phyloP scores from a whole-genome alignment of 2,329 filamentous ascomycete species.

The Pseudogymnoascus sp. region DNA sequence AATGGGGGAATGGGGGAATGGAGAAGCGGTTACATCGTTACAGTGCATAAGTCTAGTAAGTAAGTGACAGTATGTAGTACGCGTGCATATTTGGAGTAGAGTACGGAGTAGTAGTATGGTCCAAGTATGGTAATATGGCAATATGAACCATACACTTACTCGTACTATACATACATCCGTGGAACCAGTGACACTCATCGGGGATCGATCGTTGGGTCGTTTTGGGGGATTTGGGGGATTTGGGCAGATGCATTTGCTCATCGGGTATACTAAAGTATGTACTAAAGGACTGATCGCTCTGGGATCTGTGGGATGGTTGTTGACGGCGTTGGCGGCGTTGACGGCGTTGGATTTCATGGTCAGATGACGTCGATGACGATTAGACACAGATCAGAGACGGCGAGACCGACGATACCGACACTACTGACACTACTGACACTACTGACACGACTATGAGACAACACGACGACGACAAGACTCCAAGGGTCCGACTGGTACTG shows the following conservation, averaged over 20 bases:
- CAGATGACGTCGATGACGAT: constrained; percentile 8
- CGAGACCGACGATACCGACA: neutral
- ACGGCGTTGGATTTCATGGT: neutral
- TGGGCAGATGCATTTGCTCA: neutral
- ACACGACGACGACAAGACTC: neutral
- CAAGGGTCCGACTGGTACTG: neutral
- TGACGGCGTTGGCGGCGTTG: neutral
- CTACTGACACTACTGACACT: neutral
- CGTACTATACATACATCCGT: neutral
- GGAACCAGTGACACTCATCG: neutral
- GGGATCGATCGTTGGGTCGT: neutral
- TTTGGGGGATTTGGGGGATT: neutral
- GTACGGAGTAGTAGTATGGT: neutral
- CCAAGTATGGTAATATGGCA: too few species aligned
- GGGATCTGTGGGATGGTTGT: neutral
- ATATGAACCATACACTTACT: neutral
- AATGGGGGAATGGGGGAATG: neutral
- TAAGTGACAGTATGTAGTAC: neutral
- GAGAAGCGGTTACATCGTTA: neutral
- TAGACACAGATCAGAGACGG: neutral
- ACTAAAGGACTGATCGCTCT: neutral
- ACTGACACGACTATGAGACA: neutral
- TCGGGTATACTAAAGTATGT: neutral
- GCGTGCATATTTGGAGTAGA: neutral
- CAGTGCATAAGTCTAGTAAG: neutral